Conservation (phyloP, 2,329 filamentous ascomycete species). For the Nemania sp. region DNA sequence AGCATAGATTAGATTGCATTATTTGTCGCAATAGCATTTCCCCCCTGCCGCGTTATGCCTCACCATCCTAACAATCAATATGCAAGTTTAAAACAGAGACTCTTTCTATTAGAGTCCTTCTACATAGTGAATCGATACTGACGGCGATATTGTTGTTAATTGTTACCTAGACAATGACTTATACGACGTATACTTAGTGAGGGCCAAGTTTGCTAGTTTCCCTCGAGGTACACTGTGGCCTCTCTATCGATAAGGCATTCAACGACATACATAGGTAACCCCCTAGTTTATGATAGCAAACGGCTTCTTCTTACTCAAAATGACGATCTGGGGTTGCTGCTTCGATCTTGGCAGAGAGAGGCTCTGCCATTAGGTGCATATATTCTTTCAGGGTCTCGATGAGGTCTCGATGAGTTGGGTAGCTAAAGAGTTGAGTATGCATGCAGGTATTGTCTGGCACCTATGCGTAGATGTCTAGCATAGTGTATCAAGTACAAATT, state of each 20-base stretch:
- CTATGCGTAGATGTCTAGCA: neutral
- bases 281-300: neutral
- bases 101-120: neutral
- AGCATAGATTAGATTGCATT: slow-evolving; percentile 16
- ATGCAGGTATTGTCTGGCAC: neutral
- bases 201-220: neutral
- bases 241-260: slow-evolving; percentile 2
- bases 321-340: slow-evolving; percentile 28
- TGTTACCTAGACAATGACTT: neutral
- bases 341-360: slow-evolving; percentile 36
- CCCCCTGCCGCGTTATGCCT: slow-evolving; percentile 32
- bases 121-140: neutral
- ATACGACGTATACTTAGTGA: neutral
- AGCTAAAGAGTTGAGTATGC: neutral
- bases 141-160: neutral
- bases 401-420: slow-evolving; percentile 3
- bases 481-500: slow-evolving; percentile 11
- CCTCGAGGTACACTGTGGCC: neutral
- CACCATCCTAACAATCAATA: neutral
- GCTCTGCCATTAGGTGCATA: slow-evolving; percentile 40
- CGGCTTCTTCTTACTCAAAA: slow-evolving; percentile 3
- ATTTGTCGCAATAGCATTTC: slow-evolving; percentile 14
- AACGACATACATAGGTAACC: slow-evolving; percentile 5
- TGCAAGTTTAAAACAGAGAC: slow-evolving; percentile 12
- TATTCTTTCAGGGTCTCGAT: slow-evolving; percentile 26